phyloP scores from a whole-genome alignment of 306 rosid species.

The Cicer bijugum region DNA sequence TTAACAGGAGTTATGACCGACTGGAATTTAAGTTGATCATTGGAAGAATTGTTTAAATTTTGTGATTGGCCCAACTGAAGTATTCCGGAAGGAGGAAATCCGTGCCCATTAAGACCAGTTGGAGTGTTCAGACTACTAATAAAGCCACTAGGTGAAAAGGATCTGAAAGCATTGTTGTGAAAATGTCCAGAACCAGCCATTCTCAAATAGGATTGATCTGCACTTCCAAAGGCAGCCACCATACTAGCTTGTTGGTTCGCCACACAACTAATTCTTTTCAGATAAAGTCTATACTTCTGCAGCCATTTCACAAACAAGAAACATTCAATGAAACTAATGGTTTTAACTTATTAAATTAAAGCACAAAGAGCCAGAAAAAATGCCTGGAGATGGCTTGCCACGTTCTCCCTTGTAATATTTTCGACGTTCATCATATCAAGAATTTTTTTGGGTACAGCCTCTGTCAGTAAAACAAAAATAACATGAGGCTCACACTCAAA shows the following conservation, averaged over 20 bases:
- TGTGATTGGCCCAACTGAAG: constrained; percentile 66
- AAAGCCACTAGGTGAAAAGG: constrained; percentile 72
- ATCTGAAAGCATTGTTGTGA: constrained; percentile 59
- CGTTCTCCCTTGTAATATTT: constrained; percentile 94
- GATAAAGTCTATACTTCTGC: constrained; percentile 96
- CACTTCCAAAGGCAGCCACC: constrained; percentile 78
- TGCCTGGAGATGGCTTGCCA: constrained; percentile 99
- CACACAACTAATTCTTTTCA: constrained; percentile 80
- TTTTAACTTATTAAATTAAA: constrained; percentile 26
- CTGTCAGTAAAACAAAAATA: constrained; percentile 59
- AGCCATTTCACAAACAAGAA: constrained; percentile 41
- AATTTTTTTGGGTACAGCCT: constrained; percentile 95
- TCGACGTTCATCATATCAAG: constrained; percentile 96
- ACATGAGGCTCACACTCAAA: constrained; percentile 9
- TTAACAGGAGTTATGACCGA: constrained; percentile 56
- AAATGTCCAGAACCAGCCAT: constrained; percentile 70
- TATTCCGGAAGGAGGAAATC: constrained; percentile 70
- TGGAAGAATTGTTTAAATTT: constrained; percentile 50
- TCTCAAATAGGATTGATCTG: constrained; percentile 78
- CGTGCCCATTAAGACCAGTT: constrained; percentile 59
- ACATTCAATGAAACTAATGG: constrained; percentile 34
- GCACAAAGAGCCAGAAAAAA: constrained; percentile 32
- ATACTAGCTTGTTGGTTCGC: constrained; percentile 92
- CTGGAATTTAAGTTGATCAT: constrained; percentile 59
- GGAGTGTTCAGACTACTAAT: constrained; percentile 79